Evolutionary conservation across 257 asterid species (phyloP).

Genomic region (Rhazya stricta): DNA sequence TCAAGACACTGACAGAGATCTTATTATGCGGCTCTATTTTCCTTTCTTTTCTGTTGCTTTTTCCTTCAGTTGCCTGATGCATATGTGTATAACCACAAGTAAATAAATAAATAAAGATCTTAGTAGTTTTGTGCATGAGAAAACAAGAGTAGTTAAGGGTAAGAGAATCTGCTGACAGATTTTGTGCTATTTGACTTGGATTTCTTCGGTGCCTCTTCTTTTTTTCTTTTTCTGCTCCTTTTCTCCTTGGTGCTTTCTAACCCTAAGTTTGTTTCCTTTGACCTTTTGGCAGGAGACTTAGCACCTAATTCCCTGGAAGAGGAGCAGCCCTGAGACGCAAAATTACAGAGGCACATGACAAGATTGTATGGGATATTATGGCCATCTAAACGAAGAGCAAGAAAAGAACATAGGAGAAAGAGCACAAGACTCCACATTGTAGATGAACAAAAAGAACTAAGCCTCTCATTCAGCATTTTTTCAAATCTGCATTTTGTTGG

Average conservation of each 20-base stretch:
- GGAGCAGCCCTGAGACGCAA: constrained; percentile 16
- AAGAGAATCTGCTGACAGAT: constrained; percentile 20
- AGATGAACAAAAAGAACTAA: neutral
- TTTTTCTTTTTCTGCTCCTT: constrained; percentile 15
- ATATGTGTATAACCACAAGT: neutral
- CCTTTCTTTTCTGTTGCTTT: constrained; percentile 2
- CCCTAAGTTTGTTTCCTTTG: constrained; percentile 7
- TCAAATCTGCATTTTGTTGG: neutral
- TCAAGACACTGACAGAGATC: constrained; percentile 16
- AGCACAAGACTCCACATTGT: neutral
- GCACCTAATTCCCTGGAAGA: neutral
- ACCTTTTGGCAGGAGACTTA: constrained; percentile 3
- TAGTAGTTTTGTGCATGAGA: neutral
- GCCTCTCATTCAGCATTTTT: neutral
- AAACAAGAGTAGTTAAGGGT: neutral
- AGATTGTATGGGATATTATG: neutral
- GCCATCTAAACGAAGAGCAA: neutral
- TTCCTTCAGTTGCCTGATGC: constrained; percentile 7
- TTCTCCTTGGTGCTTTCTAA: constrained; percentile 11
- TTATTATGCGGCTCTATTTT: neutral
- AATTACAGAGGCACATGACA: neutral
- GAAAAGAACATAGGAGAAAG: neutral
- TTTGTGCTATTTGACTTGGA: constrained; percentile 19
- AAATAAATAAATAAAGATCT: constrained; percentile 4
- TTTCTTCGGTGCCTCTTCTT: constrained; percentile 14